A percentile compares a stretch with the other conserved stretches of the same genome.
Conservation (phyloP, 2,329 filamentous ascomycete species). For the Grosmannia serpens region DNA sequence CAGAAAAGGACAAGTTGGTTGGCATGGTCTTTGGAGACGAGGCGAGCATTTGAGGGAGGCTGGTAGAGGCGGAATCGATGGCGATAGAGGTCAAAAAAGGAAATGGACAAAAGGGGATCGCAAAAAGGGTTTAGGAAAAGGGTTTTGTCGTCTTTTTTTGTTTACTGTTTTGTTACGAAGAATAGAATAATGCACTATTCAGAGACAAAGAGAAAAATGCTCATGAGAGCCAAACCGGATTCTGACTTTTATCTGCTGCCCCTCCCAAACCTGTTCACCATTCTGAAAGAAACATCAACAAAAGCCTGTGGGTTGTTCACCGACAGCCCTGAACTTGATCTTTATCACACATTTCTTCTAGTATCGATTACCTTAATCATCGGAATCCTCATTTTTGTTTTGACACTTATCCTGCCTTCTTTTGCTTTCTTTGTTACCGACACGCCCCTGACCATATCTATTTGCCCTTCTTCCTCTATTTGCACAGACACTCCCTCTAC, state of each 20-base stretch:
- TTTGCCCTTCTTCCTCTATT: background rate
- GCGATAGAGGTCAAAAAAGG: background rate
- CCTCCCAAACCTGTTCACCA: background rate
- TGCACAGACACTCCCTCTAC: too few species aligned
- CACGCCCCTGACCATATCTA: background rate
- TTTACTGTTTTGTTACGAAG: background rate
- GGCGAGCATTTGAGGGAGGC: background rate
- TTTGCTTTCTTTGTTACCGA: too few species aligned
- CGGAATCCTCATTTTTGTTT: too few species aligned
- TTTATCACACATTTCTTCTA: background rate
- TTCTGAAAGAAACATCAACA: background rate
- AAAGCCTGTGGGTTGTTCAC: background rate
- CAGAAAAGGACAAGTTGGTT: slow-evolving; percentile 13
- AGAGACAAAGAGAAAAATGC: background rate
- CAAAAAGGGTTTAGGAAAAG: background rate
- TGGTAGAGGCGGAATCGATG: background rate
- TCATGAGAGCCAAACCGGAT: background rate
- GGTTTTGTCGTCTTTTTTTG: background rate
- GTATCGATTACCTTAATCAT: background rate
- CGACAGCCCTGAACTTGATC: background rate
- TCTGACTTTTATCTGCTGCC: background rate
- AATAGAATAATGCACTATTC: background rate
- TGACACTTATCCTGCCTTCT: too few species aligned
- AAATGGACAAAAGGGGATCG: background rate
- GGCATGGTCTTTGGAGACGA: slow-evolving; percentile 7